A percentile compares a stretch with the other conserved stretches of the same genome.
Conservation (phyloP, 2,329 filamentous ascomycete genomes). For the Teratosphaeria destructans region DNA sequence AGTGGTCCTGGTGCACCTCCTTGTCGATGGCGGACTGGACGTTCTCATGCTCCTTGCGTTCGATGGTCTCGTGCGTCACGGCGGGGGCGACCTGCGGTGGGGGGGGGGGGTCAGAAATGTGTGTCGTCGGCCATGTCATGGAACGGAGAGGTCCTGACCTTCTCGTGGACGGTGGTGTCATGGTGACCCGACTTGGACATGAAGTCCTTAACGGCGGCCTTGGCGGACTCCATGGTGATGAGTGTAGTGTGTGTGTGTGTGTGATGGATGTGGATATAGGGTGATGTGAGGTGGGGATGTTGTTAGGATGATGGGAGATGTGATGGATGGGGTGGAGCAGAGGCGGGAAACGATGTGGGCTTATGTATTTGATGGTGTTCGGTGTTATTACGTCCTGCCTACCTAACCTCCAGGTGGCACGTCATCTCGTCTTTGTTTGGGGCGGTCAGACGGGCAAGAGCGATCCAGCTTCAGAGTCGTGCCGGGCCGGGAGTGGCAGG, state of each 20-base stretch:
- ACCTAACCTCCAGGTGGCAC: neutral
- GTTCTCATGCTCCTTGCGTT: constrained; percentile 49
- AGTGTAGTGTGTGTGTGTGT: neutral
- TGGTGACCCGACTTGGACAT: constrained; percentile 51
- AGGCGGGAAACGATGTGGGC: neutral
- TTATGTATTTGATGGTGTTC: neutral
- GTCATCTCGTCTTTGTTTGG: neutral
- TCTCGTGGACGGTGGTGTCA: constrained; percentile 61
- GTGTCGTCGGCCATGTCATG: neutral
- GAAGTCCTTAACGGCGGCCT: constrained; percentile 48
- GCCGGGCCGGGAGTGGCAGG: neutral
- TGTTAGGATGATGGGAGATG: neutral
- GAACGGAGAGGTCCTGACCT: neutral
- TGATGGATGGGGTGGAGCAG: no score
- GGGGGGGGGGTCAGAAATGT: neutral
- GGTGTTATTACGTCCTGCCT: neutral
- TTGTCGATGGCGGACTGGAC: constrained; percentile 51
- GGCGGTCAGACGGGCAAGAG: neutral
- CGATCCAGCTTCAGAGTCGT: neutral
- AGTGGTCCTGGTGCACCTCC: constrained; percentile 62
- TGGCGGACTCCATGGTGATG: constrained; percentile 8
- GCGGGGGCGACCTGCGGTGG: constrained; percentile 42
- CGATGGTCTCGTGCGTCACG: constrained; percentile 51
- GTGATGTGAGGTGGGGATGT: neutral
- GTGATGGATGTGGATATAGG: neutral